phyloP scores from a whole-genome alignment of 176 grass and related monocot genomes.

The Ensete ventricosum region DNA sequence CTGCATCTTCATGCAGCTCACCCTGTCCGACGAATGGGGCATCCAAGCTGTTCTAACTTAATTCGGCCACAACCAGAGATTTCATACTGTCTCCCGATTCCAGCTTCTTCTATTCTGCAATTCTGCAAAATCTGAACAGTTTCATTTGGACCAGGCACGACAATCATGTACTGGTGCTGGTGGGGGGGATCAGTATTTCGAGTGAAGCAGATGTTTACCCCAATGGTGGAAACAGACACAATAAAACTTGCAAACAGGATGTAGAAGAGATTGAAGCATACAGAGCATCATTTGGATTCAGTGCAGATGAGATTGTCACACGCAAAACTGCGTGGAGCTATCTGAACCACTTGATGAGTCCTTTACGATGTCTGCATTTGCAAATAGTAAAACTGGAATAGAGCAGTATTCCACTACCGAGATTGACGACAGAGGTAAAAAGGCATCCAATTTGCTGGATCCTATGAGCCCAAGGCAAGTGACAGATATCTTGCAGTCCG shows the following conservation, averaged over 20 bases:
- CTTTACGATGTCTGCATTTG: slow-evolving; percentile 84
- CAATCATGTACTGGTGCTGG: slow-evolving; percentile 49
- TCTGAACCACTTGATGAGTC: slow-evolving; percentile 70
- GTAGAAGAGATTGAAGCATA: slow-evolving; percentile 80
- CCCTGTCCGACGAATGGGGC: slow-evolving; percentile 49
- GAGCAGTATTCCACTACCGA: slow-evolving; percentile 32
- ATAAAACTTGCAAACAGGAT: slow-evolving; percentile 55
- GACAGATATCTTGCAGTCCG: background rate
- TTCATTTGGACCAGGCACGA: slow-evolving; percentile 83
- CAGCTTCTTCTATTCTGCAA: slow-evolving; percentile 60
- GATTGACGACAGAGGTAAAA: slow-evolving; percentile 29
- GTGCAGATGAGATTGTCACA: slow-evolving; percentile 77
- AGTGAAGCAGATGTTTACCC: slow-evolving; percentile 37
- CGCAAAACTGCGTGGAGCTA: slow-evolving; percentile 53
- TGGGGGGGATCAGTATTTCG: slow-evolving; percentile 64
- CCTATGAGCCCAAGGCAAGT: slow-evolving; percentile 33
- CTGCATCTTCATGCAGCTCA: slow-evolving; percentile 51
- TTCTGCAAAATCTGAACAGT: slow-evolving; percentile 59
- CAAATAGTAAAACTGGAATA: slow-evolving; percentile 32
- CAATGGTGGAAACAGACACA: slow-evolving; percentile 26
- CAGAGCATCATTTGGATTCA: slow-evolving; percentile 94
- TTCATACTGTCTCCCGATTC: slow-evolving; percentile 40
- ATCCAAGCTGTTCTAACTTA: slow-evolving; percentile 58
- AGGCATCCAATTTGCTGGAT: slow-evolving; percentile 21
- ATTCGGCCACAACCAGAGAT: slow-evolving; percentile 55